Evolutionary conservation across 208 protist genomes (phyloP).

Genomic region (Vickermania ingenoplastis): DNA sequence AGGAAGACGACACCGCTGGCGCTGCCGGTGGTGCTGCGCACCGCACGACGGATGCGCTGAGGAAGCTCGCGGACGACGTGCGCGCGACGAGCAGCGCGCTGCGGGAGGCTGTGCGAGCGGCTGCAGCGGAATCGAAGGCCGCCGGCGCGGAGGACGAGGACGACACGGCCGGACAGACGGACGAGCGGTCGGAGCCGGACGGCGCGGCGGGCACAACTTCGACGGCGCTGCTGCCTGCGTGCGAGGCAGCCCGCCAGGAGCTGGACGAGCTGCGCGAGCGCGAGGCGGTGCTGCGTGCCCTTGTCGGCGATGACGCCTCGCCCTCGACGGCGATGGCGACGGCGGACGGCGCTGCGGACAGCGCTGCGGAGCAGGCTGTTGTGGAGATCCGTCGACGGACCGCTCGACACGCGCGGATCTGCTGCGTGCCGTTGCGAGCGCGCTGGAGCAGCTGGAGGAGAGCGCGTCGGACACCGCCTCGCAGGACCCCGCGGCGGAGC

Average conservation of each 20-base stretch:
- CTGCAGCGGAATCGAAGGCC: too few relatives aligned
- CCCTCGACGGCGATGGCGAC: not conserved
- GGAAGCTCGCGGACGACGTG: conserved; percentile 7
- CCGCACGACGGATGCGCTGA: not conserved
- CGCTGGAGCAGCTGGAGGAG: not conserved
- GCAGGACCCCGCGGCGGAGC: not conserved
- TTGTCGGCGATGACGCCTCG: not conserved
- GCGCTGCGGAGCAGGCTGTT: not conserved
- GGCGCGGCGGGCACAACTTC: not conserved
- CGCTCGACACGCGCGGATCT: conserved; percentile 1
- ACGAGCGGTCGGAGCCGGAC: not conserved
- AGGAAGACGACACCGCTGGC: not conserved
- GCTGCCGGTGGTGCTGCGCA: not conserved
- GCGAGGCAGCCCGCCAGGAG: conserved; percentile 3
- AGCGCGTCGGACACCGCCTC: not conserved
- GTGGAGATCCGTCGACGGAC: not conserved
- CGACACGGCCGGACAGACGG: too few relatives aligned
- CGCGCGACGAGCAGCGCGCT: not conserved
- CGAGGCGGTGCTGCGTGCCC: not conserved
- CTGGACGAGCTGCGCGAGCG: conserved; percentile 2
- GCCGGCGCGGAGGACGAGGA: too few relatives aligned
- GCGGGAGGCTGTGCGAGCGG: not conserved
- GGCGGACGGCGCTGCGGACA: not conserved
- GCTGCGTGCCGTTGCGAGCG: not conserved
- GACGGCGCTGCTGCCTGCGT: conserved; percentile 10